Evolutionary conservation across 306 rosid species (phyloP), one percentile per base, ranked within the genome.

Genomic region (Sindora glabra): DNA sequence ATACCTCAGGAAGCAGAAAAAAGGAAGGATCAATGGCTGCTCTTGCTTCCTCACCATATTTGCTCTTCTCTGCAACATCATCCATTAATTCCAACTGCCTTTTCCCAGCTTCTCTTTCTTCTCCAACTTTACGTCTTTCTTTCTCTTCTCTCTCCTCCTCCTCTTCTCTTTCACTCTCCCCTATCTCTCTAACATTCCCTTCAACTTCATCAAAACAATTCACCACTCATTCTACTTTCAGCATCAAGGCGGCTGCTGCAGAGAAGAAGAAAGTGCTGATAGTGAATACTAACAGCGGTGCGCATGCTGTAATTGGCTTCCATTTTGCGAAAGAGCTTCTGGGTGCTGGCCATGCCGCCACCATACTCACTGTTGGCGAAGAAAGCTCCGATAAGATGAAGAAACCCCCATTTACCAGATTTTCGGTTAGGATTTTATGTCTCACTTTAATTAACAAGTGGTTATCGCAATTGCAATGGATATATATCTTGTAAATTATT

Each of bases 261-360:
- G 67, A 59, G 73, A 92, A 86, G 77, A 86, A 92, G 74, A 86
- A 84, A 18, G 95, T 84, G 17, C 83, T 92, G 23, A 89, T 89
- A 16, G 81, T 89, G 6, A 88, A 92, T 30, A 89, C 96, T 40
- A 70, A 92, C 66, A 84, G 90, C 11, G 95, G 95, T 4, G 96
- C 96, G 1, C 90, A 92, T n/a, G 90, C 96, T 0, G 78, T 89
- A 0, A 89, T 92, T 60, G 95, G 96, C 42, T 88, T 92, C 82
- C 82, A 89, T 81, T 86, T 88, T 12, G 90, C 94, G 0, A 89
- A 89, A 74, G 79, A 86, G 78, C 94, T 92, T 73, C 95, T 92
- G 50, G 83, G 69, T 55, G 73, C 85, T 17, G 89, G 90, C 65
- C 96, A 89, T 34, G 55, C 82, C 0, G 96, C 86, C 74, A 89